These are phyloP conservation scores for Petunia secreta DNA, from an alignment of 257 asterid species.

Conservation along the genomic window DNA sequence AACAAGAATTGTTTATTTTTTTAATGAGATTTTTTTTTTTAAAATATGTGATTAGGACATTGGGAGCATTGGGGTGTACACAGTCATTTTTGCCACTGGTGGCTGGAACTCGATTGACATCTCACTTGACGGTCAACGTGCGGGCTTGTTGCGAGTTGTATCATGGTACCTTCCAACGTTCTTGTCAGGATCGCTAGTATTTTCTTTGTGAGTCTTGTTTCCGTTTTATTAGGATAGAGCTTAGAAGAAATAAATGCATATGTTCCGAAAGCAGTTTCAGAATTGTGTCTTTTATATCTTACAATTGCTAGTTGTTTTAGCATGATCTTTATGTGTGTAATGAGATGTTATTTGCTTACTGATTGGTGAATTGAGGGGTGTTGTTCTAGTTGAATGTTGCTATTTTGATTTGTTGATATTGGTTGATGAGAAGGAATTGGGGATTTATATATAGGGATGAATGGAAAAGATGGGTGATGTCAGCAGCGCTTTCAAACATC, in stretches of 20 bases:
- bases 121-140: slow-evolving; percentile 65
- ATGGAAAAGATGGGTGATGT: slow-evolving; percentile 64
- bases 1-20: no score
- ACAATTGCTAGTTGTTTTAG: slow-evolving; percentile 9
- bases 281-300: background rate
- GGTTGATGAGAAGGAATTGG: slow-evolving; percentile 56
- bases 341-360: background rate
- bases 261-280: background rate
- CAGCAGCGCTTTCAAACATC: slow-evolving; percentile 48
- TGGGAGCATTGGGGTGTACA: slow-evolving; percentile 75
- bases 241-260: slow-evolving; percentile 7
- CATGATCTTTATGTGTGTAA: background rate
- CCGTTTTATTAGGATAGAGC: slow-evolving; percentile 34
- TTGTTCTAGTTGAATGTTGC: slow-evolving; percentile 27
- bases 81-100: slow-evolving; percentile 72
- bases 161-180: slow-evolving; percentile 95
- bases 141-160: slow-evolving; percentile 96
- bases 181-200: slow-evolving; percentile 99
- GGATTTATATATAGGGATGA: slow-evolving; percentile 63
- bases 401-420: slow-evolving; percentile 36
- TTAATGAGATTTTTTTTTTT: background rate
- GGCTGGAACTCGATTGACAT: slow-evolving; percentile 61
- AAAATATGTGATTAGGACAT: slow-evolving; percentile 48
- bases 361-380: slow-evolving; percentile 28
- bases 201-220: slow-evolving; percentile 75